phyloP scores from a whole-genome alignment of 768 basidiomycete species.

The Rhizopogon roseolus region DNA sequence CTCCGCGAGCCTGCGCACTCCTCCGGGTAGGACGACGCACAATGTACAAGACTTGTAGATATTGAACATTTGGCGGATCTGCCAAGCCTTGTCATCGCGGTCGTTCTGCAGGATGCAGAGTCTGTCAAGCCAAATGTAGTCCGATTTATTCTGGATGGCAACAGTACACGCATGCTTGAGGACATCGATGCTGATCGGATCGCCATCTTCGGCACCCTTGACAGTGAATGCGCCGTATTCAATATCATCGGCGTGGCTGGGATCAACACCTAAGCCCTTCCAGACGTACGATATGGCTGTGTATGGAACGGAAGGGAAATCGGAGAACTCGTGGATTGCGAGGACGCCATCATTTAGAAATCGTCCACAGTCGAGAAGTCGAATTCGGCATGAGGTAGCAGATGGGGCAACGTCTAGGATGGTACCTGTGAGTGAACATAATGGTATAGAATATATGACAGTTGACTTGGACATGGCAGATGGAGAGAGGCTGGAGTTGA shows the following conservation, averaged over 20 bases:
- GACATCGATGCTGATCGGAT: constrained; percentile 10
- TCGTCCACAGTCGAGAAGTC: background rate
- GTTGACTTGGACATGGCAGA: no score
- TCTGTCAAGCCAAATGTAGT: constrained; percentile 13
- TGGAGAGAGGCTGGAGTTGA: no score
- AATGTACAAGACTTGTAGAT: constrained; percentile 8
- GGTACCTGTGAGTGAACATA: no score
- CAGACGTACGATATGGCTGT: background rate
- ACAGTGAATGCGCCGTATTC: background rate
- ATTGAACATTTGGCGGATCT: constrained; percentile 14
- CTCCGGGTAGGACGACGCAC: constrained; percentile 15
- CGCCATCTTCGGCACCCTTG: constrained; percentile 4
- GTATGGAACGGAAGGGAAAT: background rate
- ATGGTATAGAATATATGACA: no score
- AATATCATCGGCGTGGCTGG: background rate
- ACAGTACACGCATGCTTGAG: constrained; percentile 5
- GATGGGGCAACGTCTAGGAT: no score
- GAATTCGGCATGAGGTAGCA: background rate
- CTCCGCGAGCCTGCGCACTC: constrained; percentile 9
- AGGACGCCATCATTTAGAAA: background rate
- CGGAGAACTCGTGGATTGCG: background rate
- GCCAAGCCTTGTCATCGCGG: constrained; percentile 13
- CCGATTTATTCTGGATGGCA: background rate
- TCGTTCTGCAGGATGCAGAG: constrained; percentile 13
- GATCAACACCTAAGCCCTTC: background rate